Evolutionary conservation across 1,284 basidiomycete species (phyloP), one percentile per base, ranked within the genome.

Genomic region (Sutorius eximius): DNA sequence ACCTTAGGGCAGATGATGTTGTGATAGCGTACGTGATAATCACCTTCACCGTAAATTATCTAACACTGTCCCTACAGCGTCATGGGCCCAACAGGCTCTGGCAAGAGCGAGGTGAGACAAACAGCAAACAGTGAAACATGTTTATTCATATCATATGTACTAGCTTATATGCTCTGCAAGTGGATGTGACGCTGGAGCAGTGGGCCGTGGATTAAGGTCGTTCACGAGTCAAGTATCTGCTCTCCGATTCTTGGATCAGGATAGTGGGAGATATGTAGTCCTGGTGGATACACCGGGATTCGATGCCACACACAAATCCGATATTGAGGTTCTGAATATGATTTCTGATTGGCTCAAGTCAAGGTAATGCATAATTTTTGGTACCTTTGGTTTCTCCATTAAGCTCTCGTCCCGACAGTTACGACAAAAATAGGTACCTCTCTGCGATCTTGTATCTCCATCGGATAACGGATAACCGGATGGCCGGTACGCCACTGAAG

Each of bases 381-480:
- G 9, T 7, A 8, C 3, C n/a, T 29, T 2, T 22, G n/a, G 0
- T 33, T 20, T 30, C 20, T 57, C 24, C 55, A 15, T 8, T 22
- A 20, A 27, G 9, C 12, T n/a, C 9, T 36, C 36, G 10, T 16
- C 37, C 16, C 37, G 15, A 32, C 16, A 79, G 75, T 30, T 71
- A 75, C 51, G 57, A 69, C 34, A 59, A 65, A 18, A 64, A 66
- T 45, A 53, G 51, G 22, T 46, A 65, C 27, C 63, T 81, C 5
- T 69, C 73, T n/a, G 79, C 77, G 0, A 68, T 82, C 42, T 67
- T 82, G 18, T 82, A 81, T 61, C 63, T 80, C 57, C 79, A 81
- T 55, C 73, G 75, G 5, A 82, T 82, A 53, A 71, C 75, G 9
- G 78, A 80, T 60, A 69, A 69, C 57, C 71, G 77, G 12, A 69